Percentiles rank a stretch among this genome's conserved stretches.
Evolutionary conservation across 2,329 filamentous ascomycete genomes (phyloP).

Genomic region (Berkeleyomyces basicola): DNA sequence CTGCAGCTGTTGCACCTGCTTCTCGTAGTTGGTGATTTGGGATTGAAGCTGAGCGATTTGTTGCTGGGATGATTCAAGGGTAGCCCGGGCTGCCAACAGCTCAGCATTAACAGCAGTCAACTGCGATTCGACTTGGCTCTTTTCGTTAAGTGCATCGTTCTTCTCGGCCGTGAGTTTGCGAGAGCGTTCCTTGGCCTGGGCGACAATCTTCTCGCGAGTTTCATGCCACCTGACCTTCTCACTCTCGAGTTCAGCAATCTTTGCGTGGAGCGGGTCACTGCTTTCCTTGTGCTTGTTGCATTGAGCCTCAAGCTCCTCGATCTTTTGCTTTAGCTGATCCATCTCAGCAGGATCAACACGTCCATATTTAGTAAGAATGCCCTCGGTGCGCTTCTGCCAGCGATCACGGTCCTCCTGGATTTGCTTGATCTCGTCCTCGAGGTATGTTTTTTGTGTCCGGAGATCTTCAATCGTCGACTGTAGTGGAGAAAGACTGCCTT

Average conservation of each 20-base stretch:
- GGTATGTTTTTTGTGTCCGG: conserved; percentile 62
- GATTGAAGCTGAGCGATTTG: conserved; percentile 25
- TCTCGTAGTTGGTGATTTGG: conserved; percentile 28
- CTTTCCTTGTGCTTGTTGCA: conserved; percentile 38
- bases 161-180: conserved; percentile 37
- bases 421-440: conserved; percentile 76
- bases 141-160: conserved; percentile 34
- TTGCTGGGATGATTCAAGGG: conserved; percentile 19
- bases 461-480: conserved; percentile 67
- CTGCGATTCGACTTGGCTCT: conserved; percentile 34
- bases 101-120: conserved; percentile 35
- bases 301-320: conserved; percentile 49
- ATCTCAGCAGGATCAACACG: conserved; percentile 87
- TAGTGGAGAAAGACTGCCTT: conserved; percentile 62
- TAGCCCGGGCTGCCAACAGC: conserved; percentile 32
- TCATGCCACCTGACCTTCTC: conserved; percentile 39
- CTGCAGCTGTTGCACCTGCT: conserved; percentile 24
- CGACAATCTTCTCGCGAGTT: conserved; percentile 36
- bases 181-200: conserved; percentile 47
- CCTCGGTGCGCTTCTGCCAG: conserved; percentile 90
- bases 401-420: conserved; percentile 82
- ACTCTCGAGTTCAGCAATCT: conserved; percentile 36
- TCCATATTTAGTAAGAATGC: conserved; percentile 91
- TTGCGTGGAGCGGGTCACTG: conserved; percentile 35
- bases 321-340: conserved; percentile 69